Base-by-base conservation (phyloP, 2,329 filamentous ascomycete genomes). In the Drechslera avenae region DNA sequence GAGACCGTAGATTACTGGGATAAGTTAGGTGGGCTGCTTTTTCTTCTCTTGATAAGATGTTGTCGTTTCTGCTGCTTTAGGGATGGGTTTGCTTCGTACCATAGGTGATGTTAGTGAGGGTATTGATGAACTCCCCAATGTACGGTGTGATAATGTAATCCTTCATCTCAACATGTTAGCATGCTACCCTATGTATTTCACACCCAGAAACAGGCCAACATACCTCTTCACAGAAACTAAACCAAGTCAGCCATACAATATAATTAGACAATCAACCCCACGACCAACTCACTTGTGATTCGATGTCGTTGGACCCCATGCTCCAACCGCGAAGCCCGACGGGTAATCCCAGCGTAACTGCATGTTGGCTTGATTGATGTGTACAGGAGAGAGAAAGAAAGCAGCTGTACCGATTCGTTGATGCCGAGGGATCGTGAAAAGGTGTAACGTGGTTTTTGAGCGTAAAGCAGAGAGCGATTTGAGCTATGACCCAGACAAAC, bases 141-240 rank as follows among this genome's bases (percentile, higher is more conserved):
- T 82, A 83, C 3, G 67, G 60, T 2, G 79, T 80, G 44, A 83
- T 67, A 45, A 75, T 77, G 57, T 82, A 84, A 63, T 85, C 83
- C 72, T 86, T 26, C 3, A 16, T 16, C 14, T 28, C 26, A 28
- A 8, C 1, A 1, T 7, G 8, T 57, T 10, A 60, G 35, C 9
- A 36, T 12, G 46, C 2, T 7, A 2, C 8, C 13, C 5, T 4
- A 1, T n/a, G n/a, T n/a, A n/a, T n/a, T 35, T 5, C 1, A 13
- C 1, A 3, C 2, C 21, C 5, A 10, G 5, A 9, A 18, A 2
- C 7, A 3, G 16, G 4, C 7, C 5, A 2, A 37, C 30, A 31
- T 62, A 70, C 70, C 52, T 73, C 69, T 57, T 73, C 71, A 53
- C 71, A 73, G 40, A 73, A 73, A 49, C 70, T 72, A 43, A 18